Percentiles rank a stretch among this genome's conserved stretches.
Evolutionary conservation across 129 eudicot species (phyloP).

Genomic region (Flaveria ramosissima): DNA sequence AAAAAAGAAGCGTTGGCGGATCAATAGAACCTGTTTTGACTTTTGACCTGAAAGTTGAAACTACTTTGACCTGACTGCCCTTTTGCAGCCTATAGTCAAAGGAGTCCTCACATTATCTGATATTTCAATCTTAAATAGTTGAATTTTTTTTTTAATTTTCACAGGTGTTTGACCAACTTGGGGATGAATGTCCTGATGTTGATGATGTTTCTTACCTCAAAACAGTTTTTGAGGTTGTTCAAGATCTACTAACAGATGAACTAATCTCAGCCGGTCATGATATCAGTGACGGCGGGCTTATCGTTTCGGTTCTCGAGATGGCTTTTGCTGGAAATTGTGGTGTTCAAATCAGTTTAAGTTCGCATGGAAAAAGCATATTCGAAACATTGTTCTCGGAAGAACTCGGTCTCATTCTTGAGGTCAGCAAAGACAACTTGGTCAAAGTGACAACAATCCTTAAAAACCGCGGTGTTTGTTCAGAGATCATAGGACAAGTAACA

Average conservation of each 20-base stretch:
- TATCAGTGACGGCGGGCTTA: conserved; percentile 84
- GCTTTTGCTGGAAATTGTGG: conserved; percentile 97
- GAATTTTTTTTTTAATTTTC: not conserved
- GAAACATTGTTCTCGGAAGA: conserved; percentile 77
- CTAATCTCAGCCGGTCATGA: conserved; percentile 91
- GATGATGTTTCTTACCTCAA: conserved; percentile 81
- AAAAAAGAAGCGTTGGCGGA: not conserved
- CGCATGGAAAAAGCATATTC: conserved; percentile 49
- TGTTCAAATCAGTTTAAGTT: conserved; percentile 46
- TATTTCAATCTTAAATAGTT: not conserved
- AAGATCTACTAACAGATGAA: conserved; percentile 62
- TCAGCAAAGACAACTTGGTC: conserved; percentile 52
- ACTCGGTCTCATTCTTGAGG: conserved; percentile 79
- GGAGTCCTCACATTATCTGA: not conserved
- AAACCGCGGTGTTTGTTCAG: conserved; percentile 47
- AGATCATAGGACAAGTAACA: conserved; percentile 68
- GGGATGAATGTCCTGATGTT: conserved; percentile 82
- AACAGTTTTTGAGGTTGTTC: conserved; percentile 71
- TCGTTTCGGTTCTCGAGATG: conserved; percentile 80
- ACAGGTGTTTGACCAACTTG: conserved; percentile 87
- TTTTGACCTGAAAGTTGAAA: not conserved
- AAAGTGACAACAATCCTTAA: conserved; percentile 44
- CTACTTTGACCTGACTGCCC: not conserved
- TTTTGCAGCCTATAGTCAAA: not conserved
- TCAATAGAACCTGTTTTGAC: not conserved